phyloP scores from a whole-genome alignment of 2,329 filamentous ascomycete genomes.

The Periconia macrospinosa region DNA sequence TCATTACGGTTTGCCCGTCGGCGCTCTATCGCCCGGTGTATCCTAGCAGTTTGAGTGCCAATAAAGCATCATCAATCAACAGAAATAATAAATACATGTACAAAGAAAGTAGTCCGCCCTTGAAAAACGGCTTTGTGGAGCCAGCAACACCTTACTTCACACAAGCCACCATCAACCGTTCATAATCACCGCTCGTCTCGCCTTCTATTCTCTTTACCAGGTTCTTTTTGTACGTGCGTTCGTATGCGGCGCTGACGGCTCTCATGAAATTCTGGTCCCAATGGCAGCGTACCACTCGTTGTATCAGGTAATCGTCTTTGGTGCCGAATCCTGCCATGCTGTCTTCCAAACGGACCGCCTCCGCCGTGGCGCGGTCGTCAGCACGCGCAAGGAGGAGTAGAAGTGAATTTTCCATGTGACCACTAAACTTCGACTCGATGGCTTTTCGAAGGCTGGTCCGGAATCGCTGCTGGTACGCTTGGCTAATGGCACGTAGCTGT shows the following conservation, averaged over 20 bases:
- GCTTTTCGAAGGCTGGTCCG: slow-evolving; percentile 70
- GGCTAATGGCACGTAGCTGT: slow-evolving; percentile 79
- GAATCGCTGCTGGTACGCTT: slow-evolving; percentile 75
- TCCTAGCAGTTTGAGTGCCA: not conserved
- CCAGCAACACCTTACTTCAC: slow-evolving; percentile 26
- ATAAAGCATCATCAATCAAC: no score
- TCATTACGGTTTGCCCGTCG: not conserved
- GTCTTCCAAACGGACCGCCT: slow-evolving; percentile 80
- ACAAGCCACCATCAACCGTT: slow-evolving; percentile 72
- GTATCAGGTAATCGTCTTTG: slow-evolving; percentile 77
- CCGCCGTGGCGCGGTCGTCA: slow-evolving; percentile 78
- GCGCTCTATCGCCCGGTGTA: not conserved
- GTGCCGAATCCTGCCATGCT: slow-evolving; percentile 87
- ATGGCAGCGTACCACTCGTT: slow-evolving; percentile 77
- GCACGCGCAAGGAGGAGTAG: slow-evolving; percentile 77
- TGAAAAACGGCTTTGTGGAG: not conserved
- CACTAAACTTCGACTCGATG: slow-evolving; percentile 80
- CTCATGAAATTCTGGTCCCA: slow-evolving; percentile 78
- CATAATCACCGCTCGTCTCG: slow-evolving; percentile 85
- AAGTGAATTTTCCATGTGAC: slow-evolving; percentile 88
- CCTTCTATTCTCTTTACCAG: slow-evolving; percentile 71
- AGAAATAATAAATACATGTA: no score
- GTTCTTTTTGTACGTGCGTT: slow-evolving; percentile 68
- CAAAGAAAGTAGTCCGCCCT: no score
- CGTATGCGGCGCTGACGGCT: slow-evolving; percentile 77